These are phyloP conservation scores for Ogataea corticis DNA, from an alignment of 805 yeast species.

Conservation along the genomic window DNA sequence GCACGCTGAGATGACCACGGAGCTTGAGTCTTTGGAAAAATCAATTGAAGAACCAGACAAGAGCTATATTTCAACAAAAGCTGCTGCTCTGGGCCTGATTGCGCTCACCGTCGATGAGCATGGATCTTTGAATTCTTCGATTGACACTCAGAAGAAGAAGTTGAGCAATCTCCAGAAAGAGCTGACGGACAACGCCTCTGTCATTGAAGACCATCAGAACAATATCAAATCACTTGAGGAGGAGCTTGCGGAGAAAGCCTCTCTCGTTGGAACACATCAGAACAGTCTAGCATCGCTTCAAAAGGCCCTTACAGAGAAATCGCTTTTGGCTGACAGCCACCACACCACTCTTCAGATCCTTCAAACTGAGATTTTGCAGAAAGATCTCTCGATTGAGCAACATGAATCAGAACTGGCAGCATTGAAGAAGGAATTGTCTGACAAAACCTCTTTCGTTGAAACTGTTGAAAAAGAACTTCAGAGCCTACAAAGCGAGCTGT, in stretches of 20 bases:
- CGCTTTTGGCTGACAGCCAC: neutral
- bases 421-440: no score
- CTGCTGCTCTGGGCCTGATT: slow-evolving; percentile 27
- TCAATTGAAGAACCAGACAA: slow-evolving; percentile 32
- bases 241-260: no score
- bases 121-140: neutral
- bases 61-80: slow-evolving; percentile 30
- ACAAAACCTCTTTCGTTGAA: no score
- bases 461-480: no score
- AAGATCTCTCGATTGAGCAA: neutral
- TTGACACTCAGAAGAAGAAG: no score
- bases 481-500: no score
- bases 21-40: slow-evolving; percentile 11
- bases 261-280: no score
- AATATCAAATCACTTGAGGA: no score
- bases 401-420: neutral
- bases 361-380: neutral
- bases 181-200: no score
- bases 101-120: slow-evolving; percentile 15
- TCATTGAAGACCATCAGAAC: no score
- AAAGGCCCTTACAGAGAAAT: neutral
- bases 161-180: no score
- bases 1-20: slow-evolving; percentile 1
- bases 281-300: neutral
- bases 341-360: neutral